phyloP scores from a whole-genome alignment of 208 protist species.

The Trypanosoma lewisi region DNA sequence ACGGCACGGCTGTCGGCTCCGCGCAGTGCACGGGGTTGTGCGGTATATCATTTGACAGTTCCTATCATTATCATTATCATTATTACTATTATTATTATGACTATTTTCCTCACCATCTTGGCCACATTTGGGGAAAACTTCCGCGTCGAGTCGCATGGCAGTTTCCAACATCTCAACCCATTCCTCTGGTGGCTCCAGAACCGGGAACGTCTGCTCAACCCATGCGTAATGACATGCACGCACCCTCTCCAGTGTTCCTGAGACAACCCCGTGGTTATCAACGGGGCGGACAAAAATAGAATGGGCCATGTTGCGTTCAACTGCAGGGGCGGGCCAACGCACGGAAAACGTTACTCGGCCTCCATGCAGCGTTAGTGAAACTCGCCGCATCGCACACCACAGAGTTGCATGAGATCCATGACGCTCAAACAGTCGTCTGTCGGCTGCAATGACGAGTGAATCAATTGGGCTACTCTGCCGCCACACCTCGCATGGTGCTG shows the following conservation, averaged over 20 bases:
- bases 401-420: conserved; percentile 35
- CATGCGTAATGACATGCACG: conserved; percentile 28
- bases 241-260: conserved; percentile 22
- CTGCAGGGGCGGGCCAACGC: conserved; percentile 71
- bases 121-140: conserved; percentile 8
- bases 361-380: conserved; percentile 68
- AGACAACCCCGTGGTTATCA: conserved; percentile 16
- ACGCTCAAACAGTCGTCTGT: conserved; percentile 37
- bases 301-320: conserved; percentile 37
- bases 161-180: conserved; percentile 71
- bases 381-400: conserved; percentile 71
- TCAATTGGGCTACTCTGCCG: conserved; percentile 36
- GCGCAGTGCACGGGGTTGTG: conserved; percentile 20
- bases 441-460: conserved; percentile 42
- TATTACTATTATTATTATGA: too few species aligned
- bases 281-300: conserved; percentile 27
- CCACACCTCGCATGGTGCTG: conserved; percentile 29
- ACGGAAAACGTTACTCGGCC: conserved; percentile 68
- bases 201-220: conserved; percentile 71
- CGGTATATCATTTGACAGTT: conserved; percentile 17
- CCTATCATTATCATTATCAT: background rate
- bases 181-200: conserved; percentile 40
- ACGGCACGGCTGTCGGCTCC: conserved; percentile 16
- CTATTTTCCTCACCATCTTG: background rate
- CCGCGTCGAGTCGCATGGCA: conserved; percentile 50